Evolutionary conservation across 371 early-diverging fungal species (phyloP).

Genomic region (Mortierella sp.): DNA sequence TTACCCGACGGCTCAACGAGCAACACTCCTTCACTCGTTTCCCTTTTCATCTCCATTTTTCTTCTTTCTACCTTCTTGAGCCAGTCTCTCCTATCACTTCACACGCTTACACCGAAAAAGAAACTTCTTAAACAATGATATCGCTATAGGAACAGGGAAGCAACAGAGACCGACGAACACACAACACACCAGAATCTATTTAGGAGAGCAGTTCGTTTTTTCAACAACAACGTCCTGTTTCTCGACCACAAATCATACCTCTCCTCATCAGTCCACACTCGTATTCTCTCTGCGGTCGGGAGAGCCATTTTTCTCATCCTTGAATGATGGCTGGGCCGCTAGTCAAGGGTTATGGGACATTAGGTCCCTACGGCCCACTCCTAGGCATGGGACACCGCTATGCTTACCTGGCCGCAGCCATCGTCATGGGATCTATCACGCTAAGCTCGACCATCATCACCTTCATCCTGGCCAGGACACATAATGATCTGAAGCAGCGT

Average conservation of each 20-base stretch:
- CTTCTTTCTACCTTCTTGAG: background rate
- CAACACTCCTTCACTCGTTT: background rate
- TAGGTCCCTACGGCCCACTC: slow-evolving; percentile 38
- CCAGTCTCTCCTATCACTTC: background rate
- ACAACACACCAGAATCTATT: background rate
- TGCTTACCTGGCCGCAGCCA: slow-evolving; percentile 30
- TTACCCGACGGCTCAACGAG: background rate
- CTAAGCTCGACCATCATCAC: slow-evolving; percentile 33
- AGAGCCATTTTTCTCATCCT: background rate
- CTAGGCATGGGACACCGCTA: slow-evolving; percentile 30
- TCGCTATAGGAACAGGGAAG: no score
- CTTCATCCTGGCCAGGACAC: slow-evolving; percentile 39
- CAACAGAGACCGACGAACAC: no score
- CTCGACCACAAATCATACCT: background rate
- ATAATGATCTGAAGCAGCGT: slow-evolving; percentile 52
- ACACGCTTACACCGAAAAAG: no score
- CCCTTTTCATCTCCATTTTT: background rate
- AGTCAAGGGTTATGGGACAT: slow-evolving; percentile 9
- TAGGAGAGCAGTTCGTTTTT: background rate
- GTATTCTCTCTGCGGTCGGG: background rate
- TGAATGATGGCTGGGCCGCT: slow-evolving; percentile 10
- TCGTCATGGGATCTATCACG: slow-evolving; percentile 38
- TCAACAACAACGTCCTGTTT: background rate
- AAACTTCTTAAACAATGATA: background rate
- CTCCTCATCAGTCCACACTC: no score